Evolutionary conservation across 108 stramenopile genomes (phyloP), one percentile per base, ranked within the genome.

Genomic region (Nannochloropsis salina): DNA sequence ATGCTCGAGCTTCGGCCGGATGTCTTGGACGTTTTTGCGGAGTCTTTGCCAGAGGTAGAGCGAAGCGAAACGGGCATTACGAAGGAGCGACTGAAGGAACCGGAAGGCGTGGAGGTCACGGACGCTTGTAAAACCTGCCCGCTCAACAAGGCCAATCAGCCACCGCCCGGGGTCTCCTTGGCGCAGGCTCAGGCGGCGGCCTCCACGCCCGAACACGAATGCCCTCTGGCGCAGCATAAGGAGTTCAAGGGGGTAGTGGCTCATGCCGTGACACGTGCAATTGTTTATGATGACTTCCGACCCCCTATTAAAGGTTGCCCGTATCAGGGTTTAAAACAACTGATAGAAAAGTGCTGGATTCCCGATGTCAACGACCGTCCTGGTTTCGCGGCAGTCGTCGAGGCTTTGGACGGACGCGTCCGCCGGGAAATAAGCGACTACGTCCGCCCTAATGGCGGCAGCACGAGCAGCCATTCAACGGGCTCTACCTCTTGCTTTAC

Each of bases 1-100:
- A 84, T 84, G 87, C 87, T 87, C 45, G n/a, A 87, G 80, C 84
- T 87, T n/a, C 44, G 45, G 22, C 82, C 82, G 6, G 80, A 87
- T 9, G 47, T 87, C 20, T 12, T 87, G 5, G 83, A 80, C 42
- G 44, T 87, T 84, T 87, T 87, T 44, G 87, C 45, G 21, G 87
- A 84, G 45, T 80, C 83, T 43, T 43, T 87, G 83, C 6, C n/a
- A 10, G 83, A 83, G 4, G 15, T 42, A 43, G 44, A 83, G 61
- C 15, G 6, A 6, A n/a, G 20, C n/a, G 61, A 74, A n/a, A 74
- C 61, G 15, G 61, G 61, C 1, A 74, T 74, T n/a, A 74, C 61
- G 61, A 15, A n/a, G 6, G 61, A 74, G 61, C 15, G 61, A n/a
- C 15, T 74, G 61, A 74, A 74, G 61, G 61, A 74, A 74, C 61